phyloP scores from a whole-genome alignment of 192 early-diverging fungal species.

The Backusella mclennaniae region DNA sequence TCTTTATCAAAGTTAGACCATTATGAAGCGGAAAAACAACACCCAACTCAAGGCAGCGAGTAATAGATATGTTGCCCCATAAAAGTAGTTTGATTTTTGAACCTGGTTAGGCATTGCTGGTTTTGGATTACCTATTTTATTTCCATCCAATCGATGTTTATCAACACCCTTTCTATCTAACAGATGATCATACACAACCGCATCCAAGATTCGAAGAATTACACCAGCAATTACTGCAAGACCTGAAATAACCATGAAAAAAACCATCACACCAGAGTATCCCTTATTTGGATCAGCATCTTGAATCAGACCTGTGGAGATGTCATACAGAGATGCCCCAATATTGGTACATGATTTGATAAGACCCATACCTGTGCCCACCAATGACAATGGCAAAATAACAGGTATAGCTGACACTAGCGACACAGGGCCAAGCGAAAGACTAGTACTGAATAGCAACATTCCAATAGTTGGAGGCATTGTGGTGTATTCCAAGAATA shows the following conservation, averaged over 20 bases:
- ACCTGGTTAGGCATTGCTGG: neutral
- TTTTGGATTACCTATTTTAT: constrained; percentile 9
- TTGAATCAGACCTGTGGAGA: constrained; percentile 57
- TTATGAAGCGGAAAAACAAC: constrained; percentile 26
- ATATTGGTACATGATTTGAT: constrained; percentile 64
- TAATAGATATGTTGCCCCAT: constrained; percentile 11
- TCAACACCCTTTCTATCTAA: constrained; percentile 19
- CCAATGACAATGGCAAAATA: constrained; percentile 46
- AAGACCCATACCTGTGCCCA: constrained; percentile 64
- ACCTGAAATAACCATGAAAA: constrained; percentile 22
- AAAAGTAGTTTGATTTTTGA: constrained; percentile 25
- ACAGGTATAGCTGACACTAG: constrained; percentile 59
- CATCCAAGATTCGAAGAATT: constrained; percentile 23
- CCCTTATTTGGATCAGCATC: constrained; percentile 38
- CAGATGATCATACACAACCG: constrained; percentile 17
- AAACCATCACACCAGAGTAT: constrained; percentile 34
- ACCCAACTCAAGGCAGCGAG: constrained; percentile 21
- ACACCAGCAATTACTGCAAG: constrained; percentile 18
- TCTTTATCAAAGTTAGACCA: neutral
- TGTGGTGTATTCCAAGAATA: constrained; percentile 52
- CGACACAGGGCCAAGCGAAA: constrained; percentile 57
- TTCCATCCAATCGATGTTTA: neutral
- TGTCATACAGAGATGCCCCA: constrained; percentile 59
- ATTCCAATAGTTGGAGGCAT: constrained; percentile 54
- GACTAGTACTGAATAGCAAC: constrained; percentile 53